These are phyloP conservation scores for Curvularia lunata DNA, from an alignment of 2,329 filamentous ascomycete species.

Conservation along the genomic window DNA sequence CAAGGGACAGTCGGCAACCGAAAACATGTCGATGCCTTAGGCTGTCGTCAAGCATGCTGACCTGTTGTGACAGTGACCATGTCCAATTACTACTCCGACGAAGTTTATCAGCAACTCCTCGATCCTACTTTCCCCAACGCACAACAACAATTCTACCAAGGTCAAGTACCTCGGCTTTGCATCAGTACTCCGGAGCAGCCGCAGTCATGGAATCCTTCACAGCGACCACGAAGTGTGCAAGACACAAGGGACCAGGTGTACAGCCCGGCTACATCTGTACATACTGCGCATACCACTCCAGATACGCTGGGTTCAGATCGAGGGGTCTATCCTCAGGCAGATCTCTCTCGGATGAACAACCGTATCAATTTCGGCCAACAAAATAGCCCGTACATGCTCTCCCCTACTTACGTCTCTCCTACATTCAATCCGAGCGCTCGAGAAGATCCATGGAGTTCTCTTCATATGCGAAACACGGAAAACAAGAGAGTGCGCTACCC, in stretches of 20 bases:
- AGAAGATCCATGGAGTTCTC: conserved; percentile 39
- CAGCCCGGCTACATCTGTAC: conserved; percentile 28
- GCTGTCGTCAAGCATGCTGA: conserved; percentile 30
- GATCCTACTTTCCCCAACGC: conserved; percentile 23
- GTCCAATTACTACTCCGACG: conserved; percentile 34
- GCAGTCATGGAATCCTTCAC: conserved; percentile 29
- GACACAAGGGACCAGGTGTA: conserved; percentile 14
- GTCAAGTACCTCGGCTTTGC: conserved; percentile 16
- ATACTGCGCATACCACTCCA: conserved; percentile 19
- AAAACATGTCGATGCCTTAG: conserved; percentile 14
- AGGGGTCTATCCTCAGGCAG: conserved; percentile 15
- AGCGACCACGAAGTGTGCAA: conserved; percentile 21
- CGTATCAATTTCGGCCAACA: conserved; percentile 18
- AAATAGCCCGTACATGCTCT: conserved; percentile 22
- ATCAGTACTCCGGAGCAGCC: conserved; percentile 11
- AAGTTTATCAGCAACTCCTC: conserved; percentile 21
- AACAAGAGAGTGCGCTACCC: conserved; percentile 6
- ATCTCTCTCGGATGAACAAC: conserved; percentile 7
- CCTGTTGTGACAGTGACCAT: conserved; percentile 31
- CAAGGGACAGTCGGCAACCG: neutral
- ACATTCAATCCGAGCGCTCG: conserved; percentile 18
- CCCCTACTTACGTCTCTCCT: conserved; percentile 12
- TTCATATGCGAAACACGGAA: conserved; percentile 25
- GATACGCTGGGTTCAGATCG: conserved; percentile 9
- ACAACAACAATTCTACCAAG: conserved; percentile 20